Conservation (phyloP, 148 eudicot species). For the Oxyria digyna region DNA sequence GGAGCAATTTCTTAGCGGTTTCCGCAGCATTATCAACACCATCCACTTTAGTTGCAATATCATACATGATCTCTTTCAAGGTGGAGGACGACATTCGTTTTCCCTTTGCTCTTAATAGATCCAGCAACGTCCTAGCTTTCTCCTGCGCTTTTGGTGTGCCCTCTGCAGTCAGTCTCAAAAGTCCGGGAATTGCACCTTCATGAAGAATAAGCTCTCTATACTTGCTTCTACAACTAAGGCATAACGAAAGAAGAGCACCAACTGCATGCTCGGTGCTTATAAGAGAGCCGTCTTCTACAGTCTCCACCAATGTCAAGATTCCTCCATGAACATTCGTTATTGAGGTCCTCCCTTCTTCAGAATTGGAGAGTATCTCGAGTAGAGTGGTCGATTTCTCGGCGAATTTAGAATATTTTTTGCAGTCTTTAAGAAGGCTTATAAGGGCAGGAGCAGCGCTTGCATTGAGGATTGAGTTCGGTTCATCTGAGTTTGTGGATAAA, state of each 20-base stretch:
- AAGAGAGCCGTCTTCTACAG: constrained; percentile 60
- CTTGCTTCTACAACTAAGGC: constrained; percentile 44
- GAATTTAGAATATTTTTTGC: constrained; percentile 70
- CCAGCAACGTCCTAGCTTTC: constrained; percentile 43
- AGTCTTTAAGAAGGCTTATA: constrained; percentile 51
- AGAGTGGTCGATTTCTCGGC: constrained; percentile 65
- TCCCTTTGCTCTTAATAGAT: constrained; percentile 39
- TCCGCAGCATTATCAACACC: constrained; percentile 50
- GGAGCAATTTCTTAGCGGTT: constrained; percentile 47
- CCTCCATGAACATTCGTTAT: constrained; percentile 30
- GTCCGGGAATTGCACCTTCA: constrained; percentile 78
- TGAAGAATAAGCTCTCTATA: constrained; percentile 56
- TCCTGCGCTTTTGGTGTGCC: constrained; percentile 51
- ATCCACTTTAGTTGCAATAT: constrained; percentile 39
- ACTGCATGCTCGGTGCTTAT: constrained; percentile 61
- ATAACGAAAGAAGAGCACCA: constrained; percentile 48
- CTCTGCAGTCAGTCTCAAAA: constrained; percentile 50
- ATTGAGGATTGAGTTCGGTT: constrained; percentile 23
- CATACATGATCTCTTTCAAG: constrained; percentile 40
- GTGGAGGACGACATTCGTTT: constrained; percentile 28
- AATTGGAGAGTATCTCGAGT: constrained; percentile 38
- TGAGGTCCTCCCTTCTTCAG: constrained; percentile 42
- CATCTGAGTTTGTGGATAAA: constrained; percentile 32
- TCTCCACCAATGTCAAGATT: constrained; percentile 55
- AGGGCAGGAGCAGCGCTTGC: constrained; percentile 48